Conservation (phyloP, 2,329 filamentous ascomycete genomes). For the Pseudocercospora musae region DNA sequence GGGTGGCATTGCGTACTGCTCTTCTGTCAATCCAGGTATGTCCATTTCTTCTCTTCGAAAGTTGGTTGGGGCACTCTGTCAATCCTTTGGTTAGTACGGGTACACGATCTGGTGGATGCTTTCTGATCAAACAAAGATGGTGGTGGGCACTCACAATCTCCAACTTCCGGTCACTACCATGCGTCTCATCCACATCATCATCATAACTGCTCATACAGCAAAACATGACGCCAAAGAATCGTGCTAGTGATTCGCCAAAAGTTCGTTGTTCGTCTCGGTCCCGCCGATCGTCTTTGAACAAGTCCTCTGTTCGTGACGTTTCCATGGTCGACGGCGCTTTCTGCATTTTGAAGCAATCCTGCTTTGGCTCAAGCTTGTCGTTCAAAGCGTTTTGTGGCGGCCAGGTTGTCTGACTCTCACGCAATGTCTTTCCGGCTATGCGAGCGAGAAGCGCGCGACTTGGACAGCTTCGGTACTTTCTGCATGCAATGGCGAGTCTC, state of each 20-base stretch:
- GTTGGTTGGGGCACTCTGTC: conserved; percentile 33
- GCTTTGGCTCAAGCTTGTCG: conserved; percentile 1
- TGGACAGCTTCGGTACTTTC: conserved; percentile 5
- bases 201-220: conserved; percentile 24
- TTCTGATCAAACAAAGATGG: neutral
- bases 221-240: conserved; percentile 23
- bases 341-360: neutral
- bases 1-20: conserved; percentile 24
- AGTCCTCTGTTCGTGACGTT: neutral
- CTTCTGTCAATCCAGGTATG: conserved; percentile 30
- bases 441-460: conserved; percentile 12
- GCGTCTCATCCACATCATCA: conserved; percentile 16
- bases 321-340: neutral
- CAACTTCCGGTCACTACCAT: conserved; percentile 9
- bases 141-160: conserved; percentile 23
- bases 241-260: conserved; percentile 19
- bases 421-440: conserved; percentile 8
- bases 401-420: conserved; percentile 11
- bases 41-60: conserved; percentile 35
- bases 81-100: neutral
- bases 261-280: conserved; percentile 4
- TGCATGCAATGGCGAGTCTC: conserved; percentile 4
- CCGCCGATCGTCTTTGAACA: conserved; percentile 3
- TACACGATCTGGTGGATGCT: neutral
- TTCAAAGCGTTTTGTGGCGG: neutral